Percentiles rank a stretch among this genome's conserved stretches.
These are phyloP conservation scores for Fonsecaea erecta DNA, from an alignment of 2,329 filamentous ascomycete species.

Conservation along the genomic window DNA sequence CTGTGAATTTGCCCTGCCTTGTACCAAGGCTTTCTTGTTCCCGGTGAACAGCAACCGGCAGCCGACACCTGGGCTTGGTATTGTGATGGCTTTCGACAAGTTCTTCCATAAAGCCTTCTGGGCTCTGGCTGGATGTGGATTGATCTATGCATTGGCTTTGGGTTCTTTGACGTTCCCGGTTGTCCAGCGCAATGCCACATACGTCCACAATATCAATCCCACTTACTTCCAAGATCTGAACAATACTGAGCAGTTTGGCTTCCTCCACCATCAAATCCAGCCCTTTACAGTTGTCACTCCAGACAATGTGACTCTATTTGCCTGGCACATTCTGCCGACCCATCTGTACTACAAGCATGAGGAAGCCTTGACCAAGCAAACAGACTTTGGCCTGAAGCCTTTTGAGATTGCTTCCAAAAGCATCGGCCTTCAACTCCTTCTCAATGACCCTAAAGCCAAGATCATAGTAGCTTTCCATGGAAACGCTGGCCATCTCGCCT, in stretches of 20 bases:
- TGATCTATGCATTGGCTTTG: constrained; percentile 70
- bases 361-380: constrained; percentile 52
- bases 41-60: background rate
- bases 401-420: constrained; percentile 54
- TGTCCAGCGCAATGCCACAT: constrained; percentile 82
- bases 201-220: constrained; percentile 79
- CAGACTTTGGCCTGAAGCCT: constrained; percentile 30
- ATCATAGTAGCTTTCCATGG: constrained; percentile 61
- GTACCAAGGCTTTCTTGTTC: background rate
- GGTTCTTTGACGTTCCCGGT: constrained; percentile 67
- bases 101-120: constrained; percentile 58
- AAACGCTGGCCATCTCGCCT: constrained; percentile 86
- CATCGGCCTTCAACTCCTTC: constrained; percentile 57
- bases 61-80: background rate
- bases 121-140: constrained; percentile 63
- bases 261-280: constrained; percentile 68
- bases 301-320: constrained; percentile 78
- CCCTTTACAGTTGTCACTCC: constrained; percentile 77
- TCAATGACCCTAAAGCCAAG: constrained; percentile 54
- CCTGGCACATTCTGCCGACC: constrained; percentile 87
- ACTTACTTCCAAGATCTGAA: constrained; percentile 67
- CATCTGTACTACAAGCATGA: constrained; percentile 76
- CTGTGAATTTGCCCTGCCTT: background rate
- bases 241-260: constrained; percentile 38
- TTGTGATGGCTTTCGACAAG: constrained; percentile 22